Evolutionary conservation across 2,329 filamentous ascomycete genomes (phyloP).

Genomic region (Simplicillium aogashimaense): DNA sequence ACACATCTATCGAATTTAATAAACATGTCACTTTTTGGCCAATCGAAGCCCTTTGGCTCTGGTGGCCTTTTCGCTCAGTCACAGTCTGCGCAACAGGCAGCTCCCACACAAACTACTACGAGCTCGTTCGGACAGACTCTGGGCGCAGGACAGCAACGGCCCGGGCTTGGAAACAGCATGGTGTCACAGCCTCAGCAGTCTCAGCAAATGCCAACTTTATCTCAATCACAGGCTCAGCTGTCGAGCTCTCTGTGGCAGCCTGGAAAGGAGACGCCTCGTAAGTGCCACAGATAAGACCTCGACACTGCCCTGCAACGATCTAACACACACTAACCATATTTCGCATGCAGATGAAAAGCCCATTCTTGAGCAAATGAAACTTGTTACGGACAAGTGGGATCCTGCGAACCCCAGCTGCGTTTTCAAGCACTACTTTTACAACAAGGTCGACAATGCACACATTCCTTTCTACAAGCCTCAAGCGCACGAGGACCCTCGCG

Average conservation of each 20-base stretch:
- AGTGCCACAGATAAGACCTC: conserved; percentile 9
- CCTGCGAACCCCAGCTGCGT: conserved; percentile 56
- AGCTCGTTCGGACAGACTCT: conserved; percentile 20
- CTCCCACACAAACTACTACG: conserved; percentile 11
- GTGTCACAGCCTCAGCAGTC: conserved; percentile 27
- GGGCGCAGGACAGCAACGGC: conserved; percentile 25
- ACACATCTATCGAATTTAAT: not conserved
- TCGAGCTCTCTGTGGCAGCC: conserved; percentile 44
- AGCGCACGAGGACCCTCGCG: conserved; percentile 60
- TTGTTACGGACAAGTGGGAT: conserved; percentile 66
- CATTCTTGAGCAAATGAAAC: conserved; percentile 62
- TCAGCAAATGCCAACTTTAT: conserved; percentile 30
- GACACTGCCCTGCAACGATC: not conserved
- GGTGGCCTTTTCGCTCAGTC: conserved; percentile 27
- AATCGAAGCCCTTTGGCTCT: conserved; percentile 22
- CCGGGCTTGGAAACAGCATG: conserved; percentile 17
- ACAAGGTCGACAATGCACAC: conserved; percentile 64
- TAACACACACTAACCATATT: not conserved
- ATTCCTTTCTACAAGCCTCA: conserved; percentile 69
- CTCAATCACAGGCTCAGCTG: conserved; percentile 35
- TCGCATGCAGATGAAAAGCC: conserved; percentile 50
- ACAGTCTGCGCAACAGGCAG: conserved; percentile 21
- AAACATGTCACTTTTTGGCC: conserved; percentile 29
- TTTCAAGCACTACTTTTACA: conserved; percentile 83
- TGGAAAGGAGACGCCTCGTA: conserved; percentile 39